A percentile compares a stretch with the other conserved stretches of the same genome.
Evolutionary conservation across 2,329 filamentous ascomycete genomes (phyloP).

Genomic region (Fusarium liriodendri): DNA sequence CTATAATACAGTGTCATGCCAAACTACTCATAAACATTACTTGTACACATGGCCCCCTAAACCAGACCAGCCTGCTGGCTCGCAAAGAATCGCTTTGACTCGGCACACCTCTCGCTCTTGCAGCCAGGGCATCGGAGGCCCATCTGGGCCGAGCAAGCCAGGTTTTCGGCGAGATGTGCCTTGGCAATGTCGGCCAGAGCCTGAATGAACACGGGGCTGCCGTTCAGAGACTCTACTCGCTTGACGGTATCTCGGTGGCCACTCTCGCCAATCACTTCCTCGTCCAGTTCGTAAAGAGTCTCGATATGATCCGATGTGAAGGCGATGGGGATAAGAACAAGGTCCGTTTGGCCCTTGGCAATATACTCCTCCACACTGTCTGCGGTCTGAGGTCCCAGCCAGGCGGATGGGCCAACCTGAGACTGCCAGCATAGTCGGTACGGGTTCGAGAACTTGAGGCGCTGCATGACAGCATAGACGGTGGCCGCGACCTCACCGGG

Average conservation of each 20-base stretch:
- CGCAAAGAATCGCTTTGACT: slow-evolving; percentile 77
- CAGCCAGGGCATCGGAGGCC: slow-evolving; percentile 91
- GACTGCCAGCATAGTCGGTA: slow-evolving; percentile 98
- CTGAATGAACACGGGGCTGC: slow-evolving; percentile 88
- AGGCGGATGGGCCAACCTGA: slow-evolving; percentile 94
- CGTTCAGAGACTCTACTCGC: slow-evolving; percentile 92
- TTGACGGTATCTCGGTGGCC: slow-evolving; percentile 84
- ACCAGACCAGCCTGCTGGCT: slow-evolving; percentile 48
- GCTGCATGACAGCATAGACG: slow-evolving; percentile 95
- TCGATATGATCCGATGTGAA: slow-evolving; percentile 99
- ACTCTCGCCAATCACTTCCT: slow-evolving; percentile 92
- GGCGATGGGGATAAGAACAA: slow-evolving; percentile 92
- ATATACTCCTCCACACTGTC: slow-evolving; percentile 90
- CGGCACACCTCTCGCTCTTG: slow-evolving; percentile 86
- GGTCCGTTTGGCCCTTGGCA: slow-evolving; percentile 88
- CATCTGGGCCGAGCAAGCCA: slow-evolving; percentile 84
- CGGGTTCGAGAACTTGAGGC: slow-evolving; percentile 86
- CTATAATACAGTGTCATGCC: slow-evolving; percentile 29
- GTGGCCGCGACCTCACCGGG: slow-evolving; percentile 96
- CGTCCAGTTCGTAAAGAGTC: slow-evolving; percentile 92
- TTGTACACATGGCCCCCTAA: not conserved
- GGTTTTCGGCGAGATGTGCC: slow-evolving; percentile 77
- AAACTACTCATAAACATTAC: not conserved
- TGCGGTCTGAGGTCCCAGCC: slow-evolving; percentile 94
- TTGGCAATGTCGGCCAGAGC: slow-evolving; percentile 90